These are phyloP conservation scores for Hemisphaericaspora xylanilytica DNA, from an alignment of 1,139 yeast species.

Conservation along the genomic window DNA sequence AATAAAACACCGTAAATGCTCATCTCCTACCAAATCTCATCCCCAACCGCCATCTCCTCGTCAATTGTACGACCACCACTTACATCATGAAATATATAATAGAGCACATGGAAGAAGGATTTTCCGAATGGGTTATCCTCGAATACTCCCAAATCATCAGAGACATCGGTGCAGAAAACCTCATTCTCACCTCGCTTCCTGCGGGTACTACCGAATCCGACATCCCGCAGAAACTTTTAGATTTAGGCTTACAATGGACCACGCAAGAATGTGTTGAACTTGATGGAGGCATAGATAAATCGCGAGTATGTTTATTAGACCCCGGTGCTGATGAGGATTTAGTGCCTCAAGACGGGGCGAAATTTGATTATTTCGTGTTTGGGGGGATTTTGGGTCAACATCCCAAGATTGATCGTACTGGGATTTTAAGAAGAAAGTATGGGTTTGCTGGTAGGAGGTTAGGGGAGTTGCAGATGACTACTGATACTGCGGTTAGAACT, in stretches of 20 bases:
- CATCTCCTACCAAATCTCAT: neutral
- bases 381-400: constrained; percentile 97
- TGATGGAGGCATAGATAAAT: constrained; percentile 43
- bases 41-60: constrained; percentile 1
- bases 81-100: constrained; percentile 81
- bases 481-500: constrained; percentile 94
- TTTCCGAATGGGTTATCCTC: constrained; percentile 91
- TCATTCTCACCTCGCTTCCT: constrained; percentile 78
- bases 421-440: constrained; percentile 73
- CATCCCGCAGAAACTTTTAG: constrained; percentile 60
- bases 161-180: constrained; percentile 77
- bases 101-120: constrained; percentile 97
- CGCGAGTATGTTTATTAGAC: constrained; percentile 77
- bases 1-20: neutral
- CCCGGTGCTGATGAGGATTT: constrained; percentile 81
- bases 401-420: constrained; percentile 95
- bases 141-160: constrained; percentile 81
- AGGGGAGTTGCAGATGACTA: constrained; percentile 91
- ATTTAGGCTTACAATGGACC: constrained; percentile 79
- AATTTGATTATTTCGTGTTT: constrained; percentile 84
- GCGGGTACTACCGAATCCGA: constrained; percentile 55
- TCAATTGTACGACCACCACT: neutral
- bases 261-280: constrained; percentile 61
- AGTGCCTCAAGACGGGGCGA: constrained; percentile 59
- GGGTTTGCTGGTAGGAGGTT: constrained; percentile 83